Conservation (phyloP, 2,329 filamentous ascomycete genomes). For the Dactylellina drechsleri region DNA sequence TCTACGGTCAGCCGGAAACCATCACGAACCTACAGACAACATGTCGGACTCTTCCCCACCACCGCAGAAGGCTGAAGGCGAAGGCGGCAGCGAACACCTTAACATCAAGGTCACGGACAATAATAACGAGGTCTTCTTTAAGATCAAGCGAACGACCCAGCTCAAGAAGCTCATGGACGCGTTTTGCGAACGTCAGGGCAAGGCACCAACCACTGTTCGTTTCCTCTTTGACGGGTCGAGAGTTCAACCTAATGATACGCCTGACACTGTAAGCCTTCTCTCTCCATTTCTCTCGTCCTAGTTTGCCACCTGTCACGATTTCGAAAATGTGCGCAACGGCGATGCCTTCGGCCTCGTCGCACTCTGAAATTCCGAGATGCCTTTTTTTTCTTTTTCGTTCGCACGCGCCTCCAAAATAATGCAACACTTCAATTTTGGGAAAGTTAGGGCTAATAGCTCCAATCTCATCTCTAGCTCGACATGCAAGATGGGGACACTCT, state of each 20-base stretch:
- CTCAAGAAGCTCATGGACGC: slow-evolving; percentile 98
- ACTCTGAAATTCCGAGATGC: too few species aligned
- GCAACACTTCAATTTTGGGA: slow-evolving; percentile 23
- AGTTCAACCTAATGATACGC: slow-evolving; percentile 87
- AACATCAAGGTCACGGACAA: slow-evolving; percentile 99
- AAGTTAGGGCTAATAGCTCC: slow-evolving; percentile 55
- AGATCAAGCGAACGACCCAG: slow-evolving; percentile 96
- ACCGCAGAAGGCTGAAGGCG: slow-evolving; percentile 62
- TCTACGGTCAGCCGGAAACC: slow-evolving; percentile 20
- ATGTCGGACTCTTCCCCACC: slow-evolving; percentile 67
- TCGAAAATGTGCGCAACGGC: not conserved
- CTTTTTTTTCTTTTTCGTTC: slow-evolving; percentile 3
- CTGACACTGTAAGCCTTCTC: slow-evolving; percentile 78
- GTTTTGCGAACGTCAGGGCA: slow-evolving; percentile 96
- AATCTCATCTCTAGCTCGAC: slow-evolving; percentile 74
- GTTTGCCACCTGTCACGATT: slow-evolving; percentile 11
- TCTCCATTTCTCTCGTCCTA: not conserved
- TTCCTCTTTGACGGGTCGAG: slow-evolving; percentile 97
- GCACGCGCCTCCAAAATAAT: not conserved
- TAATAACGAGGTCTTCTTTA: slow-evolving; percentile 99
- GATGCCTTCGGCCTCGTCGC: not conserved
- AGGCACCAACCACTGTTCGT: slow-evolving; percentile 81
- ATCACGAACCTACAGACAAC: slow-evolving; percentile 54
- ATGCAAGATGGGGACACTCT: slow-evolving; percentile 97
- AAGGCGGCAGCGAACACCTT: slow-evolving; percentile 75